A percentile compares a stretch with the other conserved stretches of the same genome.
phyloP scores from a whole-genome alignment of 2,329 filamentous ascomycete species.

The Didymella sp. region DNA sequence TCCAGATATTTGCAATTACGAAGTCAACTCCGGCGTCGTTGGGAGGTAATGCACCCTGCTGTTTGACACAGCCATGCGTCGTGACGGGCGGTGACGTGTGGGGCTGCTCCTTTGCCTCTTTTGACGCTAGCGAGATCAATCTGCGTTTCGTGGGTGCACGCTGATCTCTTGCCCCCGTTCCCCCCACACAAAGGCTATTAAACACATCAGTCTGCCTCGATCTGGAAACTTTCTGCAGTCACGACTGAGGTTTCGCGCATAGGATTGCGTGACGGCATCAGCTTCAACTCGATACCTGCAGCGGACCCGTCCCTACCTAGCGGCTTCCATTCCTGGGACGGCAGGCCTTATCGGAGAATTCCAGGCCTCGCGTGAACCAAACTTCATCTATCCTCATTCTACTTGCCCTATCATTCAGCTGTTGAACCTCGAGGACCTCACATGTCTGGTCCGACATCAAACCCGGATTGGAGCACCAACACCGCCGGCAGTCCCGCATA shows the following conservation, averaged over 20 bases:
- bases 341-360: constrained; percentile 7
- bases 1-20: no score
- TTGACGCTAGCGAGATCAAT: constrained; percentile 9
- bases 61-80: neutral
- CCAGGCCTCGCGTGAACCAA: neutral
- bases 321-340: neutral
- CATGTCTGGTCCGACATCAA: constrained; percentile 41
- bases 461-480: constrained; percentile 32
- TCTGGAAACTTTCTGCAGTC: neutral
- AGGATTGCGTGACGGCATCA: neutral
- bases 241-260: neutral
- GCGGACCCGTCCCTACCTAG: neutral
- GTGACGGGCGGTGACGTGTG: constrained; percentile 15
- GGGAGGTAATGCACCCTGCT: no score
- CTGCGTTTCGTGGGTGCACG: constrained; percentile 9
- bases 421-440: constrained; percentile 16
- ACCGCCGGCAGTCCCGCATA: constrained; percentile 31
- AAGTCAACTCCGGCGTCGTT: no score
- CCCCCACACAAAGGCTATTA: constrained; percentile 6
- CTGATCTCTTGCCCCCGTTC: constrained; percentile 6
- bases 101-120: constrained; percentile 4
- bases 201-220: neutral
- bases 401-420: neutral
- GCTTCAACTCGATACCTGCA: neutral
- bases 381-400: neutral